Evolutionary conservation across 192 early-diverging fungal species (phyloP).

Genomic region (Mortierella hygrophila): DNA sequence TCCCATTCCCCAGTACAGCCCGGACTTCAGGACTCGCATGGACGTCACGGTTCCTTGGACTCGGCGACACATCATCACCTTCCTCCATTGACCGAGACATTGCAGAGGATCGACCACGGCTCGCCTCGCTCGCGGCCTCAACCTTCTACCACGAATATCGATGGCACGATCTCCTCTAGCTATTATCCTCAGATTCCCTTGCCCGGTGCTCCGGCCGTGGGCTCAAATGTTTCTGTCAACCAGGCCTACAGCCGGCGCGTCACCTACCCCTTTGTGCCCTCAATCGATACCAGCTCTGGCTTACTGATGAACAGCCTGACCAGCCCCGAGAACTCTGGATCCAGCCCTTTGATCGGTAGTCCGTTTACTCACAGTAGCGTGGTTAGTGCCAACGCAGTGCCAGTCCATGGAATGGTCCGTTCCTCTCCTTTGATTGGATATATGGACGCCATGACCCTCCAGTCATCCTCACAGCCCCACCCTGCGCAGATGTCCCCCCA

Average conservation of each 20-base stretch:
- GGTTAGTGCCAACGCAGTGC: slow-evolving; percentile 21
- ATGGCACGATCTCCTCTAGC: background rate
- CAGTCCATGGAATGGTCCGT: slow-evolving; percentile 29
- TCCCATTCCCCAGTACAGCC: slow-evolving; percentile 1
- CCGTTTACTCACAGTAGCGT: slow-evolving; percentile 32
- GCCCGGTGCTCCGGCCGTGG: background rate
- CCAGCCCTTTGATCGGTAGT: slow-evolving; percentile 43
- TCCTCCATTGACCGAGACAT: slow-evolving; percentile 17
- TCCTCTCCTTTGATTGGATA: slow-evolving; percentile 49
- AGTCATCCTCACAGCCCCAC: slow-evolving; percentile 7
- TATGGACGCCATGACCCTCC: slow-evolving; percentile 46
- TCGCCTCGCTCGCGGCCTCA: background rate
- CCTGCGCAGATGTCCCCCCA: slow-evolving; percentile 21
- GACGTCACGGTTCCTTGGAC: background rate
- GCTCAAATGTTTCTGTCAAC: slow-evolving; percentile 3
- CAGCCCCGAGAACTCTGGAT: slow-evolving; percentile 46
- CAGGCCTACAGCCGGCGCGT: slow-evolving; percentile 36
- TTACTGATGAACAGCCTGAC: slow-evolving; percentile 39
- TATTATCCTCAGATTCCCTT: slow-evolving; percentile 10
- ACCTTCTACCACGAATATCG: background rate
- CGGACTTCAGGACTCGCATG: background rate
- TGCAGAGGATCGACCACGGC: slow-evolving; percentile 14
- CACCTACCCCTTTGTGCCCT: slow-evolving; percentile 52
- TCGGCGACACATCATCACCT: slow-evolving; percentile 6
- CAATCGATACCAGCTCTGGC: slow-evolving; percentile 47